Conservation (phyloP, 2,329 filamentous ascomycete species). For the Neonectria neomacrospora region DNA sequence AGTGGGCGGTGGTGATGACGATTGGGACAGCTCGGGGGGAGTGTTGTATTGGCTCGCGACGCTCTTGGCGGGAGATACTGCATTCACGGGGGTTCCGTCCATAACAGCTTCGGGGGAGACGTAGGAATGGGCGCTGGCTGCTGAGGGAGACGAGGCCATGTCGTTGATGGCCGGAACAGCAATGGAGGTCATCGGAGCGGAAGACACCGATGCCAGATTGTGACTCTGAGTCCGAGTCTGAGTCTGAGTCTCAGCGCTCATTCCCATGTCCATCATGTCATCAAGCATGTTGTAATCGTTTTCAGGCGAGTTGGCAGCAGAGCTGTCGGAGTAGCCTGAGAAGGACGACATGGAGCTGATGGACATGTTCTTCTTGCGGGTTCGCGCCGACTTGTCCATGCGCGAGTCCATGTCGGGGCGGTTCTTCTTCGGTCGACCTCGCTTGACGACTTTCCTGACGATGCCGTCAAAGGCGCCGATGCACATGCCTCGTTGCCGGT, state of each 20-base stretch:
- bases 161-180: conserved; percentile 48
- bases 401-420: conserved; percentile 67
- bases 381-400: conserved; percentile 65
- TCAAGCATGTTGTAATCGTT: conserved; percentile 60
- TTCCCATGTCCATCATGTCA: conserved; percentile 59
- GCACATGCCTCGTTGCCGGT: conserved; percentile 96
- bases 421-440: conserved; percentile 72
- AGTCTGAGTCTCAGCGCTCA: conserved; percentile 40
- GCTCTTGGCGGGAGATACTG: conserved; percentile 63
- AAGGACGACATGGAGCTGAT: conserved; percentile 63
- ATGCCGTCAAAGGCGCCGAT: conserved; percentile 90
- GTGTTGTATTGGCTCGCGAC: conserved; percentile 64
- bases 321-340: conserved; percentile 68
- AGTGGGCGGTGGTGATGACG: conserved; percentile 65
- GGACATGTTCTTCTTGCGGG: conserved; percentile 66
- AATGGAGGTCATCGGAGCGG: conserved; percentile 55
- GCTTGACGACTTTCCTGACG: conserved; percentile 69
- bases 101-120: conserved; percentile 60
- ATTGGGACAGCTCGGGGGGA: conserved; percentile 69
- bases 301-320: conserved; percentile 63
- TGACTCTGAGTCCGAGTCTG: conserved; percentile 40
- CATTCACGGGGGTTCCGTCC: conserved; percentile 51
- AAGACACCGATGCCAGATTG: conserved; percentile 55
- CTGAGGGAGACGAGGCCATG: conserved; percentile 54
- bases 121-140: conserved; percentile 54